Evolutionary conservation across 2,329 filamentous ascomycete species (phyloP), one percentile per base, ranked within the genome.

Genomic region (Sphaerulina populicola): DNA sequence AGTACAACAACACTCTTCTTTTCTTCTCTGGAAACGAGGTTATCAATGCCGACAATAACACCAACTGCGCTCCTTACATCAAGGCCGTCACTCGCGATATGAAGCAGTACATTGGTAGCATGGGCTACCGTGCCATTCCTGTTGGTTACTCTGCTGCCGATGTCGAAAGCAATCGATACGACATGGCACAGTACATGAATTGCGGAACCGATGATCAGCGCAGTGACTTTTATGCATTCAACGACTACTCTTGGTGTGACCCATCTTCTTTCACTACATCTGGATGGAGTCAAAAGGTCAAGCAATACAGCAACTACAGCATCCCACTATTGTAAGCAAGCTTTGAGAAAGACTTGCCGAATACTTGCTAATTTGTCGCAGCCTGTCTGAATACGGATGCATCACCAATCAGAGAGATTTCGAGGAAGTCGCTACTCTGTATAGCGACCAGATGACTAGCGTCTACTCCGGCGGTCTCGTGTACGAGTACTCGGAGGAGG

Each of bases 381-480:
- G 72, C 81, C 78, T 98, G 48, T 96, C 90, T 45, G 93, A 97
- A 71, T 97, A 86, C 67, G 93, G 93, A 56, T 98, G 93, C 77
- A 83, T 80, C 71, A 85, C 79, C 66, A 89, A 87, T 76, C 80
- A 75, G 54, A 90, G 91, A 62, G 75, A 84, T 64, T 98, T 95
- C 65, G 76, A 81, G 53, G 91, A 96, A 73, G 72, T 96, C 47
- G 70, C 71, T 43, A 77, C 90, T 41, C 77, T 98, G 52, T 97
- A 96, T 83, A 80, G 75, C 71, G 71, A 70, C 15, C 69, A 95
- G 54, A 97, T 97, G 91, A 89, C 85, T 6, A 62, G 70, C 14
- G 89, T 96, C 63, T 97, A 95, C 79, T 96, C 90, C 37, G 93
- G 93, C 64, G 93, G 93, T 69, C 80, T 98, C 36, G 86, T 96